These are phyloP conservation scores for Begonia masoniana DNA, from an alignment of 306 rosid species.

Conservation along the genomic window DNA sequence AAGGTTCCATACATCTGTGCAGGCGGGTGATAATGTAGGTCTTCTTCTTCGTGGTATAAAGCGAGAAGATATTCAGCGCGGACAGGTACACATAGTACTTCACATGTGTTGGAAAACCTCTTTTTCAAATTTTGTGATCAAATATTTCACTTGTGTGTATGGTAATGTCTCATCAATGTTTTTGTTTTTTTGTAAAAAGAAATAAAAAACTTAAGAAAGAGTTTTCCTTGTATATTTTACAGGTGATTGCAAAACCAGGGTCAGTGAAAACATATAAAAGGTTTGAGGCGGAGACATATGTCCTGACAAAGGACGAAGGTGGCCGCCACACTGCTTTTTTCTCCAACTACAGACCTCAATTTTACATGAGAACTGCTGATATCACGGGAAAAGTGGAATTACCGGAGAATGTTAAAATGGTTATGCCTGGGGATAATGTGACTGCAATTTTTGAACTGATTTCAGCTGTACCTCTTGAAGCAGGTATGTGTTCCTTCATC, in stretches of 20 bases:
- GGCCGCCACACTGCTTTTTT: slow-evolving; percentile 97
- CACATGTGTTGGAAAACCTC: not conserved
- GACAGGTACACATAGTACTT: slow-evolving; percentile 41
- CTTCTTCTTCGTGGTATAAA: slow-evolving; percentile 98
- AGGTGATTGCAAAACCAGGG: slow-evolving; percentile 98
- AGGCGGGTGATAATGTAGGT: slow-evolving; percentile 99
- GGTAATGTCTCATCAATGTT: not conserved
- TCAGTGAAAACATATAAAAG: slow-evolving; percentile 61
- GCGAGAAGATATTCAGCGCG: slow-evolving; percentile 92
- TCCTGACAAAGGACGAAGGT: slow-evolving; percentile 97
- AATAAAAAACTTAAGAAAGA: too few species aligned
- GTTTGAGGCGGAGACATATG: slow-evolving; percentile 96
- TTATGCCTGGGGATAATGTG: slow-evolving; percentile 97
- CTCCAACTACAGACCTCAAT: slow-evolving; percentile 94
- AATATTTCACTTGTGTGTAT: not conserved
- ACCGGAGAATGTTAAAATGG: slow-evolving; percentile 90
- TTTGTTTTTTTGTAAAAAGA: too few species aligned
- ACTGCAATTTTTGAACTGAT: slow-evolving; percentile 81
- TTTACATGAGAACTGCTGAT: slow-evolving; percentile 96
- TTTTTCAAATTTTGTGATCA: not conserved
- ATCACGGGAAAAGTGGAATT: slow-evolving; percentile 88
- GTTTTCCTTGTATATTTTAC: slow-evolving; percentile 3
- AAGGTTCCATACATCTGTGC: slow-evolving; percentile 15
- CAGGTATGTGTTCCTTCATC: slow-evolving; percentile 36
- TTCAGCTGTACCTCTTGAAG: slow-evolving; percentile 80